Base-by-base conservation (phyloP, 345 rosid genomes). In the Eucalyptus polybractea region DNA sequence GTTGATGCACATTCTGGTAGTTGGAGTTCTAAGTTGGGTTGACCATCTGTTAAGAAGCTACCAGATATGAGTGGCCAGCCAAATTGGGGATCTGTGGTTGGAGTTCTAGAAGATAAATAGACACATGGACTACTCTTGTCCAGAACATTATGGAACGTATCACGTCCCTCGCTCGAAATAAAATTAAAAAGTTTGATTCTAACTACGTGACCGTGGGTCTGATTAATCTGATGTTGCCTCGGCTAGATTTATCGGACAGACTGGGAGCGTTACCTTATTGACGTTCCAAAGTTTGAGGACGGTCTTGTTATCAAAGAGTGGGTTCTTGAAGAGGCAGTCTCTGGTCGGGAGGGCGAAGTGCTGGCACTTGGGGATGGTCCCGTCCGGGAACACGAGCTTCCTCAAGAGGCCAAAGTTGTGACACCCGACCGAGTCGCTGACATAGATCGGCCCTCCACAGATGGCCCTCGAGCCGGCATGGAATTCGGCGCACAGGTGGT, bases 391-490 rank as follows among this genome's bases (percentile, higher is more conserved):
- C 50, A 94, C 96, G 29, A 97, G 95, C 88, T 95, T 93, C 92
- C 92, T 92, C 47, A 96, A 88, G 90, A 96, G 97, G 25, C 94
- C 93, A 86, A 97, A 96, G 90, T 97, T 92, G 88, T 96, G 99
- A 6, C 94, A 81, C 1, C 95, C 96, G 8, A 96, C 90, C 8
- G 94, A 94, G 90, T 97, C 99, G 58, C 97, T 97, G 7, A 97
- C 93, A 86, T 97, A 97, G 31, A 97, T 87, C 0, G 98, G 99
- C 27, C 99, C 99, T 62, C 99, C 99, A 8, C 95, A 97, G 86
- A 97, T 96, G 87, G 98, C 97, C 89, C 98, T 90, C 15, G 97
- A 96, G 4, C 96, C 97, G 3, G 98, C 97, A 85, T 97, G 99
- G 88, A 92, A 97, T 89, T 97, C 93, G 69, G 99, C 99, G 81